Evolutionary conservation across 805 yeast genomes (phyloP), one percentile per base, ranked within the genome.

Genomic region (Saccharomyces eubayanus): DNA sequence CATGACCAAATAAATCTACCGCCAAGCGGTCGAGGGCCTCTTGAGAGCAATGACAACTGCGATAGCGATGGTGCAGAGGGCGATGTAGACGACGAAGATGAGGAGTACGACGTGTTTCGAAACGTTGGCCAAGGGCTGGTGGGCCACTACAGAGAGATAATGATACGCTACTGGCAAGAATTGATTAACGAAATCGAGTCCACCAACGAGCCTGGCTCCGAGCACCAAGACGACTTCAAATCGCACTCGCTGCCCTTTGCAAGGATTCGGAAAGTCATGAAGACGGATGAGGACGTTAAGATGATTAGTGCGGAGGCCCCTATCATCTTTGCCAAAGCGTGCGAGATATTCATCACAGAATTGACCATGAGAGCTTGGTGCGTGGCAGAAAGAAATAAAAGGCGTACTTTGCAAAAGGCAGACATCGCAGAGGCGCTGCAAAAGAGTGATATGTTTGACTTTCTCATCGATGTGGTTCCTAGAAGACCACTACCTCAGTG

Each of bases 241-340:
- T 87, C 89, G 59, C 97, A 94, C 68, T 96, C 91, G 58, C 75
- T 94, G 57, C 99, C 99, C 16, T 76, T 94, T 53, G 99, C 99
- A 5, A 79, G 99, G 61, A 94, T 94, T 63, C 92, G 94, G 67
- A 92, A 92, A 69, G 97, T 92, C 45, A 92, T 92, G 98, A 92
- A 92, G 68, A 91, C 97, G 0, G 98, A 92, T 68, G 96, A 89
- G 66, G 97, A 92, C 59, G 98, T 94, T 43, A 81, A 90, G 59
- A 94, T 94, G 99, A 94, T 94, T 54, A 83, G 94, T 58, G 98
- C 99, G 2, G 99, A 94, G 72, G 98, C 98, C 0, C 99, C 99
- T 1, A 90, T 94, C 31, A 72, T 94, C 56, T 94, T 94, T 74
- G 98, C 99, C 48, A 94, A 94, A 70, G 98, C 98, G 1, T 94